Evolutionary conservation across 1,284 basidiomycete species (phyloP), one percentile per base, ranked within the genome.

Genomic region (Golubevia sp.): DNA sequence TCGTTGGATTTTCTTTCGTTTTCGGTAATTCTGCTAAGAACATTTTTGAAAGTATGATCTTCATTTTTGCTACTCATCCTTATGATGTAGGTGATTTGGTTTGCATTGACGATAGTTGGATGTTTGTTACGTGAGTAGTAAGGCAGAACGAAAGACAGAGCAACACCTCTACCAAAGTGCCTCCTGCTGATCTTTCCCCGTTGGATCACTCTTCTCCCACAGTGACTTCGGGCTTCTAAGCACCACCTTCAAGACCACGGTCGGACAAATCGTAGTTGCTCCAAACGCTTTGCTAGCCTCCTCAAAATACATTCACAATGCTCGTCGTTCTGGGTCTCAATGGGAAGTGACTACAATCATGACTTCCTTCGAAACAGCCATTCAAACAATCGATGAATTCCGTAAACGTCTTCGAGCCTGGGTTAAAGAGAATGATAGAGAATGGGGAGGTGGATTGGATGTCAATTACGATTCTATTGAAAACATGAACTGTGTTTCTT

Each of bases 21-120:
- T 93, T 92, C 71, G 91, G 91, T 2, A 89, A 92, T 81, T 91
- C 91, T 5, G 92, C 92, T 6, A 90, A 91, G 75, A 90, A 89
- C 2, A 84, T 93, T 5, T 93, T 93, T 71, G 91, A 92, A 53
- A 61, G 57, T 49, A 61, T 62, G 57, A 26, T 62, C 11, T 62
- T 62, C 21, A 58, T 58, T 13, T 60, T 58, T n/a, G 57, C 59
- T 15, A 81, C 79, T 4, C 81, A 83, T 57, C 81, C 81, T 1
- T 82, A 82, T 66, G 81, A 83, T 55, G 78, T 81, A 0, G 81
- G 81, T 11, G 81, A 83, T 26, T 62, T 83, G 59, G 77, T 83
- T 26, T 83, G 78, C 65, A 76, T 83, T 61, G 76, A 77, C 62
- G 73, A 81, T 27, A 71, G 68, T 52, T 81, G 77, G 75, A 81